A percentile compares a stretch with the other conserved stretches of the same genome.
Evolutionary conservation across 805 yeast genomes (phyloP).

Genomic region (Torulaspora maleeae): DNA sequence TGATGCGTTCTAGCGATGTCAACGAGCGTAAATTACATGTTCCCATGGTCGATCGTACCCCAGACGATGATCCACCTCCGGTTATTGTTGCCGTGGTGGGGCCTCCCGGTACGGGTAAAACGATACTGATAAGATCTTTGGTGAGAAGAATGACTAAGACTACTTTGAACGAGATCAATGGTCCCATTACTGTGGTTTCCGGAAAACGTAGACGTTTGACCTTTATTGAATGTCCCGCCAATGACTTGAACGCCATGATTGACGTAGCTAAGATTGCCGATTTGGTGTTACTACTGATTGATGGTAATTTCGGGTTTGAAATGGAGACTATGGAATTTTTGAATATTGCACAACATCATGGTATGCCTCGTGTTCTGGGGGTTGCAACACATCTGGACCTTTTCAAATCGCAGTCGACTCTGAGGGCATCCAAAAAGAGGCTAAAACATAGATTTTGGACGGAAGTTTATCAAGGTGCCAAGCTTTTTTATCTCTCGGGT

Average conservation of each 20-base stretch:
- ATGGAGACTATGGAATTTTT: conserved; percentile 99
- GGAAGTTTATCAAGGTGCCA: conserved; percentile 97
- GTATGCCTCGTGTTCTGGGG: conserved; percentile 96
- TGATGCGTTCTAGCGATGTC: conserved; percentile 76
- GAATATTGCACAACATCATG: conserved; percentile 95
- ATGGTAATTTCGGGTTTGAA: conserved; percentile 96
- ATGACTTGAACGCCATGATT: conserved; percentile 91
- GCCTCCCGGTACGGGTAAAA: conserved; percentile 97
- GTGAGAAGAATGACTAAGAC: conserved; percentile 86
- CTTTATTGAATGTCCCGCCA: conserved; percentile 79
- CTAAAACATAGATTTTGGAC: conserved; percentile 97
- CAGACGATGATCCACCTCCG: conserved; percentile 97
- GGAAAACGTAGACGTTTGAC: conserved; percentile 92
- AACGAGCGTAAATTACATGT: conserved; percentile 85
- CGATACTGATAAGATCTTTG: conserved; percentile 84
- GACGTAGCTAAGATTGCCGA: conserved; percentile 96
- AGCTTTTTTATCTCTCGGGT: conserved; percentile 88
- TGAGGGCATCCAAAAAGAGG: conserved; percentile 86
- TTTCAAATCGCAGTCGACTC: conserved; percentile 82
- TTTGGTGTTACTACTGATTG: conserved; percentile 79
- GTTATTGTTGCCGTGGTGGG: conserved; percentile 95
- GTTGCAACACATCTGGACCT: conserved; percentile 93
- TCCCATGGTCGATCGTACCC: conserved; percentile 96
- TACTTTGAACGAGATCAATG: conserved; percentile 77
- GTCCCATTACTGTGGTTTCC: conserved; percentile 94